These are phyloP conservation scores for Phytopythium boreale DNA, from an alignment of 352 stramenopile genomes.

Conservation along the genomic window DNA sequence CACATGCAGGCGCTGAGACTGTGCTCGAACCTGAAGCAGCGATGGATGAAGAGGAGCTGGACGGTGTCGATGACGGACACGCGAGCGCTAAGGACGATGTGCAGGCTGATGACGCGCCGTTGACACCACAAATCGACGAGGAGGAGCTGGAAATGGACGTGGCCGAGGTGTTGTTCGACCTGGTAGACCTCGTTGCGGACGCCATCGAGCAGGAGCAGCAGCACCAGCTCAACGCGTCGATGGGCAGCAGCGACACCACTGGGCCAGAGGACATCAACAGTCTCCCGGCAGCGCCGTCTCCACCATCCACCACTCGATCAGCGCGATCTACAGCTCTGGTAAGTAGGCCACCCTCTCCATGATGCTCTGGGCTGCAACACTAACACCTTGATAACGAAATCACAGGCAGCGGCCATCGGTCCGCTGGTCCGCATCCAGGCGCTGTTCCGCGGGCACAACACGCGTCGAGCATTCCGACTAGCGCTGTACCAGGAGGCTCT, in stretches of 20 bases:
- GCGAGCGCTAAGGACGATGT: background rate
- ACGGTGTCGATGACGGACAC: conserved; percentile 1
- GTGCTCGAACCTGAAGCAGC: background rate
- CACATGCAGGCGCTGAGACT: background rate
- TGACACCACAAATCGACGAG: conserved; percentile 4
- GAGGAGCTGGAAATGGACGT: conserved; percentile 35
- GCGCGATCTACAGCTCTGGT: background rate
- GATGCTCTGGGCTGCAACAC: too few relatives aligned
- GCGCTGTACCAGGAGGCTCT: conserved; percentile 67
- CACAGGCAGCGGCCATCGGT: background rate
- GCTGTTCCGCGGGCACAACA: conserved; percentile 45
- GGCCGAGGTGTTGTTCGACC: conserved; percentile 42
- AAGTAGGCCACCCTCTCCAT: background rate
- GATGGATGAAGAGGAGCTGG: background rate
- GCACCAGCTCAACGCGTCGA: background rate
- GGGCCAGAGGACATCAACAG: background rate
- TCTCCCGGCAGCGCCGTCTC: background rate
- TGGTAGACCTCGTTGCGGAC: conserved; percentile 29
- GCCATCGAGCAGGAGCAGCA: conserved; percentile 8
- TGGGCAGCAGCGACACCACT: background rate
- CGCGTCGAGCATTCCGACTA: conserved; percentile 48
- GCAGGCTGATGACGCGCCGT: background rate
- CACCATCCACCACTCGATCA: background rate
- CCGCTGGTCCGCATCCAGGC: conserved; percentile 45
- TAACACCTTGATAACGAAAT: background rate